These are phyloP conservation scores for Streptanthus diversifolius DNA, from an alignment of 345 rosid species.

Conservation along the genomic window DNA sequence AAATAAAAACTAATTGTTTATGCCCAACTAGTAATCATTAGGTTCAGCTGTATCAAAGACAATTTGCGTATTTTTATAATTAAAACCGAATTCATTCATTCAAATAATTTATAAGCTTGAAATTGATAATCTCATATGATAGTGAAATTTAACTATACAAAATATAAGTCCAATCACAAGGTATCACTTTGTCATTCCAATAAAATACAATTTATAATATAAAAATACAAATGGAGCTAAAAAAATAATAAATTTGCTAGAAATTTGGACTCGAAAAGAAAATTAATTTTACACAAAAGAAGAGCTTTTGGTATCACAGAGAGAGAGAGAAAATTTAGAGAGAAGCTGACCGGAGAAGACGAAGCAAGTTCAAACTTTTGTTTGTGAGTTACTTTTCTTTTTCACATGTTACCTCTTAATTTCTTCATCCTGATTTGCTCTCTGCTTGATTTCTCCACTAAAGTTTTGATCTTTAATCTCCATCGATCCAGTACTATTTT, in stretches of 20 bases:
- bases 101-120: neutral
- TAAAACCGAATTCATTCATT: neutral
- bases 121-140: neutral
- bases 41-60: neutral
- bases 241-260: neutral
- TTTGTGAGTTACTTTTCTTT: slow-evolving; percentile 4
- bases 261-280: slow-evolving; percentile 13
- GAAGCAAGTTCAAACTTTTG: slow-evolving; percentile 7
- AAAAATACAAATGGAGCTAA: neutral
- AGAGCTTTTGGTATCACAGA: slow-evolving; percentile 20
- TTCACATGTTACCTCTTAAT: neutral
- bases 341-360: slow-evolving; percentile 32
- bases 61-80: neutral
- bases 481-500: neutral
- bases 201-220: neutral
- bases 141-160: neutral
- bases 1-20: neutral
- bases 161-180: neutral
- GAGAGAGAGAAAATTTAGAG: neutral
- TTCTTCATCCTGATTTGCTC: neutral
- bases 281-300: neutral
- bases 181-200: slow-evolving; percentile 1
- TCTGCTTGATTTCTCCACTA: neutral
- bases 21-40: neutral
- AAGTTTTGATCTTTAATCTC: slow-evolving; percentile 3